Evolutionary conservation across 1,284 basidiomycete genomes (phyloP), one percentile per base, ranked within the genome.

Genomic region (Gastroboletus turbinatus): DNA sequence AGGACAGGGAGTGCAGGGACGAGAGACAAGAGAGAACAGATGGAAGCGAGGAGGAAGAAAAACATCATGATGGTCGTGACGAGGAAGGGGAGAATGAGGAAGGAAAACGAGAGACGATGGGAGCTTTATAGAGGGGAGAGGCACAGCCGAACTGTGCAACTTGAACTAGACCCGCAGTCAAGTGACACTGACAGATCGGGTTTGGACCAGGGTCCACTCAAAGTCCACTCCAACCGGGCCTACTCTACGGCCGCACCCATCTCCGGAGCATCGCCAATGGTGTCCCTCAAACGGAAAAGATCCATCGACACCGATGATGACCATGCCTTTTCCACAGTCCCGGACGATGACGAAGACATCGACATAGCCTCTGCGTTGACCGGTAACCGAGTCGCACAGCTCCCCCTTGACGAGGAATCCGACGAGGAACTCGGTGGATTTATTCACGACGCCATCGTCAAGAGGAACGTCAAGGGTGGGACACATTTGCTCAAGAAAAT

Each of bases 401-500:
- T 32, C 53, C 44, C 47, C 33, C 30, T 55, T 3, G 55, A 55
- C 29, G 63, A 67, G 13, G 68, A 71, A 16, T 68, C 71, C 4
- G 81, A 82, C 39, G 83, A 84, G 5, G 82, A 80, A 5, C 75
- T 89, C 46, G 75, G 78, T 44, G 75, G 82, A 17, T 80, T 90
- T 49, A 83, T 92, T 21, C 77, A 82, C 44, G 75, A 81, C 10
- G 83, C 86, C 30, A 88, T 90, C 46, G 68, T 80, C 10, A 88
- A 84, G 67, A 74, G 85, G 32, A 80, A 91, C 67, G 73, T 85
- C 17, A 91, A 88, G 69, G 76, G 75, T 33, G 90, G 90, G 0
- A 88, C 86, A 0, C 81, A 86, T 52, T 57, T 88, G 11, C 65
- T 92, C 53, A 92, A 89, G 68, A 87, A 85, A 65, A 78, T 82